Evolutionary conservation across 352 stramenopile species (phyloP), one percentile per base, ranked within the genome.

Genomic region (Pseudoperonospora humuli): DNA sequence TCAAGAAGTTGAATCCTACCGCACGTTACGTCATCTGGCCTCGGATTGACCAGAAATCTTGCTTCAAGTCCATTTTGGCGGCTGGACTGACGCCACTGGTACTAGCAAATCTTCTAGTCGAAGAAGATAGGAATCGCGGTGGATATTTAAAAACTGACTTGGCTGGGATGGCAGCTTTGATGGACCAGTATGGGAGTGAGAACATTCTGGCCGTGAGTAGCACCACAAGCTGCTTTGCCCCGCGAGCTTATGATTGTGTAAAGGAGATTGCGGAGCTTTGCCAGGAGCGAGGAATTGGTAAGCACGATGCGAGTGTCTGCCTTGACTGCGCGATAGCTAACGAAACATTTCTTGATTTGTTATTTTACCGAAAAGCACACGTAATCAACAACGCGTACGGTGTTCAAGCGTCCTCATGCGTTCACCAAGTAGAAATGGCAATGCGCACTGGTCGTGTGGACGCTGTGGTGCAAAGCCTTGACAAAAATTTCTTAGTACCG

Each of bases 351-450:
- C 21, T 29, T n/a, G 11, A 55, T 7, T 39, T 36, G 15, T 41
- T 25, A 7, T 13, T 40, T 9, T 15, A 15, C 35, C 23, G 35
- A 45, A 25, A 41, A 76, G 71, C 75, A 23, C 96, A 99, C 62
- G 79, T 99, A 27, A 96, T 99, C 43, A 99, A 99, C 73, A 98
- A 99, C 63, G 96, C 96, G 18, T 99, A 99, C 58, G 96, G 96
- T 24, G 70, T 99, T 20, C 96, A 99, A 64, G 97, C 93, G 59
- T 79, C 70, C 42, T 82, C 84, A 45, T 98, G 90, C 36, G 84
- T 84, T 61, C 93, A 98, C 59, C 61, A 95, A 13, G 71, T 98
- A 21, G 96, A 97, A 61, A 56, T 93, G 14, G 76, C 76, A 25
- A 83, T 95, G 64, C 82, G 84, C 11, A 66, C 89, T 19, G 95